Base-by-base conservation (phyloP, 2,329 filamentous ascomycete species). In the Scytalidium sp. region DNA sequence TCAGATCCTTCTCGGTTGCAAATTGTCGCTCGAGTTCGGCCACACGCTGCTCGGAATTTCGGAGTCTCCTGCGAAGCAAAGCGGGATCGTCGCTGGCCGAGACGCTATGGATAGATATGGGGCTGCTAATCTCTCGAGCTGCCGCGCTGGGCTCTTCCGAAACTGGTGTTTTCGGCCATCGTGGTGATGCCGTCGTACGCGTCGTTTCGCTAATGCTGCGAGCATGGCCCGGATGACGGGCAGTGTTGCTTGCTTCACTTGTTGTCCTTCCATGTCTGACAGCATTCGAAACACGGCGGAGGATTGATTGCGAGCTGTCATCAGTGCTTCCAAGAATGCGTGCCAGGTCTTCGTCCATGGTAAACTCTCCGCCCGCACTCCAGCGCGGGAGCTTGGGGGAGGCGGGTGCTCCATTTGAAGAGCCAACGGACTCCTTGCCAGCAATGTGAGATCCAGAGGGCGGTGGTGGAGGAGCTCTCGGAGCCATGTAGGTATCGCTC, bases 321-420 rank as follows among this genome's bases (percentile, higher is more conserved):
- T 93, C 90, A 19, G 83, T 85, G 39, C 84, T 53, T 27, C 62
- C 87, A 52, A 96, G 76, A 50, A 97, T 93, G 50, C 92, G 86
- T 47, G 89, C 88, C 83, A 97, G 90, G 64, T 97, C 94, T 67
- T 97, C 92, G 57, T 97, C 93, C 85, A 96, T 84, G 52, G 88
- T 94, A 63, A 97, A 94, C 57, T 96, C 91, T 48, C 85, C 90
- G 46, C 89, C 90, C 41, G 81, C 79, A 67, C 87, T 96, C 81
- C 81, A 89, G 61, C 85, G 79, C 56, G 87, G 82, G 54, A 90
- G 73, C 60, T 84, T 84, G 9, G 87, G 84, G 9, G 86, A 88
- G 36, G 69, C 57, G n/a, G 60, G 56, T 4, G 39, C 46, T 13
- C 61, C 63, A 50, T 64, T 64, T 42, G 49, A n/a, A 54, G 76